Conservation (phyloP, 2,329 filamentous ascomycete genomes). For the Sporothrix pseudoabietina region DNA sequence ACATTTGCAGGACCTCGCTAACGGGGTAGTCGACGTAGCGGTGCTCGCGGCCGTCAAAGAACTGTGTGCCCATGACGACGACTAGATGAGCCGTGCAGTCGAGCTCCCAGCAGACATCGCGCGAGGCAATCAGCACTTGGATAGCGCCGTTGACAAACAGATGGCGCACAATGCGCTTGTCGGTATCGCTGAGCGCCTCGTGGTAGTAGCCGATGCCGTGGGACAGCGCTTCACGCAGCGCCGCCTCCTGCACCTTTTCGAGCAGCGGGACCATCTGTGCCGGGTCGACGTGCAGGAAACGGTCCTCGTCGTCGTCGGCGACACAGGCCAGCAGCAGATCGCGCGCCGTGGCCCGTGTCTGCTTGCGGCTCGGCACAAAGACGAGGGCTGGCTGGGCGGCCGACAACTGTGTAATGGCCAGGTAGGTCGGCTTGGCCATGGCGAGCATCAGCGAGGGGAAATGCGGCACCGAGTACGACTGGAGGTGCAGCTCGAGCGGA, state of each 20-base stretch:
- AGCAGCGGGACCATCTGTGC: conserved; percentile 82
- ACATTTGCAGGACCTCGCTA: conserved; percentile 95
- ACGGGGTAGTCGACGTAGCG: conserved; percentile 96
- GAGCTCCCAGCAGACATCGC: conserved; percentile 96
- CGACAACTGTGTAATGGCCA: conserved; percentile 84
- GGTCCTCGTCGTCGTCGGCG: conserved; percentile 87
- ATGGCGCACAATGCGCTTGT: conserved; percentile 92
- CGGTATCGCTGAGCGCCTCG: conserved; percentile 83
- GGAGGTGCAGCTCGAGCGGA: conserved; percentile 89
- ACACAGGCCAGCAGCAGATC: conserved; percentile 87
- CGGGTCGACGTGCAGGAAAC: conserved; percentile 79
- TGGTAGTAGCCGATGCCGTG: conserved; percentile 98
- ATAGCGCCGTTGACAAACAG: conserved; percentile 88
- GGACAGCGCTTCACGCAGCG: conserved; percentile 82
- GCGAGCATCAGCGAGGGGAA: conserved; percentile 98
- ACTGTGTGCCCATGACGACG: conserved; percentile 96
- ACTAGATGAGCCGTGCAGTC: conserved; percentile 86
- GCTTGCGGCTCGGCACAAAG: conserved; percentile 92
- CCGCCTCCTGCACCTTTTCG: conserved; percentile 79
- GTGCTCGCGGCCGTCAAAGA: conserved; percentile 94
- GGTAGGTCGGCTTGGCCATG: conserved; percentile 93
- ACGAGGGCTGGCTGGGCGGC: conserved; percentile 86
- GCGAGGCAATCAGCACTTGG: conserved; percentile 73
- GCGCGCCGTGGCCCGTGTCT: conserved; percentile 81
- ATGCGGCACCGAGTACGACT: conserved; percentile 93